Evolutionary conservation across 2,329 filamentous ascomycete species (phyloP).

Genomic region (Colletotrichum sublineola): DNA sequence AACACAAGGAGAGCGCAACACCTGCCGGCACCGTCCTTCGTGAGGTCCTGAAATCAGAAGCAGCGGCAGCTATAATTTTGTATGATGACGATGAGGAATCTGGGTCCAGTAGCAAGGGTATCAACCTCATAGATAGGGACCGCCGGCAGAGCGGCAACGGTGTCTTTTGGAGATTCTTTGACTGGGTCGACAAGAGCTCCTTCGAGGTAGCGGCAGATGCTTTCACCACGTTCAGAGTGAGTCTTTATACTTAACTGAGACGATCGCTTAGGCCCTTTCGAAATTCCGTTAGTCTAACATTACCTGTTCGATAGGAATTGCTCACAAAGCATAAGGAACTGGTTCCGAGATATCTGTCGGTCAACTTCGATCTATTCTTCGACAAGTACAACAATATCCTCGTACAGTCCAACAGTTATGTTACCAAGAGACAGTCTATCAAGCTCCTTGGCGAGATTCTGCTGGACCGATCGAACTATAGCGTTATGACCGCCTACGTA

Average conservation of each 20-base stretch:
- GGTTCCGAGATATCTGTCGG: slow-evolving; percentile 86
- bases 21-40: slow-evolving; percentile 90
- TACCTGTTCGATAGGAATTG: slow-evolving; percentile 74
- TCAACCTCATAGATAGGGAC: slow-evolving; percentile 83
- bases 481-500: slow-evolving; percentile 97
- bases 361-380: slow-evolving; percentile 96
- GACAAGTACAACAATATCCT: slow-evolving; percentile 88
- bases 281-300: slow-evolving; percentile 25
- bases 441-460: slow-evolving; percentile 96
- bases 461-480: slow-evolving; percentile 95
- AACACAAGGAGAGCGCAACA: slow-evolving; percentile 90
- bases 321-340: slow-evolving; percentile 94
- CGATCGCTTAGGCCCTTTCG: neutral
- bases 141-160: slow-evolving; percentile 82
- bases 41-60: slow-evolving; percentile 90
- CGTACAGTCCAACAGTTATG: slow-evolving; percentile 93
- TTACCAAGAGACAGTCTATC: slow-evolving; percentile 98
- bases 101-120: slow-evolving; percentile 79
- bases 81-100: slow-evolving; percentile 86
- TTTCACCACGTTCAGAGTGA: slow-evolving; percentile 95
- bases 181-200: slow-evolving; percentile 95
- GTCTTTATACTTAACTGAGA: slow-evolving; percentile 45
- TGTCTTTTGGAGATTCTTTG: slow-evolving; percentile 96
- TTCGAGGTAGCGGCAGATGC: slow-evolving; percentile 98
- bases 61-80: slow-evolving; percentile 89